A percentile compares a stretch with the other conserved stretches of the same genome.
These are phyloP conservation scores for Colletotrichum euphorbiae DNA, from an alignment of 2,329 filamentous ascomycete genomes.

Conservation along the genomic window DNA sequence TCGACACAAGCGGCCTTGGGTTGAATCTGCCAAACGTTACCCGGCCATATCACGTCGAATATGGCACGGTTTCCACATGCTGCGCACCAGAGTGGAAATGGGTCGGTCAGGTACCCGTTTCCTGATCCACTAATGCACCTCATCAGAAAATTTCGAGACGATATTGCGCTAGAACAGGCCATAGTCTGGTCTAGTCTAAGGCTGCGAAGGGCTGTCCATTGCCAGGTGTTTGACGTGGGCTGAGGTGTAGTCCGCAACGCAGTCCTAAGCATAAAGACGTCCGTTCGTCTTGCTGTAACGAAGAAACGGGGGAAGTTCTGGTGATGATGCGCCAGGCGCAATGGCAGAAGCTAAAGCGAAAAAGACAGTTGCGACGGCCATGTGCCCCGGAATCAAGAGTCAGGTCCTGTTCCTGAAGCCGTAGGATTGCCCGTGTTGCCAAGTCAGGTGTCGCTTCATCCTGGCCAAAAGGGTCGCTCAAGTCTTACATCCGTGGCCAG, in stretches of 20 bases:
- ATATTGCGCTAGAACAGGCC: conserved; percentile 35
- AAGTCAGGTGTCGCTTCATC: conserved; percentile 33
- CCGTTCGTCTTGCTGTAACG: neutral
- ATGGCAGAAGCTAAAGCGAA: neutral
- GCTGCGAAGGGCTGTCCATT: neutral
- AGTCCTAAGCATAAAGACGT: neutral
- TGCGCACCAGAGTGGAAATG: conserved; percentile 35
- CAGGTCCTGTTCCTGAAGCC: conserved; percentile 19
- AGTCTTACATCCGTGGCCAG: conserved; percentile 8
- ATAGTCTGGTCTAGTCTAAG: conserved; percentile 17
- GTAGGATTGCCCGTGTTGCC: conserved; percentile 27
- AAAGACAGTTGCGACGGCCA: neutral
- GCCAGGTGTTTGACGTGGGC: conserved; percentile 15
- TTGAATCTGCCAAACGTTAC: conserved; percentile 25
- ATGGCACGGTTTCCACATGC: conserved; percentile 36
- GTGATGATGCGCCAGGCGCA: neutral
- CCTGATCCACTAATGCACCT: conserved; percentile 40
- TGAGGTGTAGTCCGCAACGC: neutral
- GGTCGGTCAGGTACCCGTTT: conserved; percentile 35
- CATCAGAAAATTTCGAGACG: conserved; percentile 36
- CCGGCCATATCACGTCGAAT: conserved; percentile 37
- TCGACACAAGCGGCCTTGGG: conserved; percentile 20
- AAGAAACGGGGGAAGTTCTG: neutral
- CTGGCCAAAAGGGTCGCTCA: conserved; percentile 19
- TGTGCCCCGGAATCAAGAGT: conserved; percentile 5